Base-by-base conservation (phyloP, 495 filamentous ascomycete species). In the Xylaria sp. region DNA sequence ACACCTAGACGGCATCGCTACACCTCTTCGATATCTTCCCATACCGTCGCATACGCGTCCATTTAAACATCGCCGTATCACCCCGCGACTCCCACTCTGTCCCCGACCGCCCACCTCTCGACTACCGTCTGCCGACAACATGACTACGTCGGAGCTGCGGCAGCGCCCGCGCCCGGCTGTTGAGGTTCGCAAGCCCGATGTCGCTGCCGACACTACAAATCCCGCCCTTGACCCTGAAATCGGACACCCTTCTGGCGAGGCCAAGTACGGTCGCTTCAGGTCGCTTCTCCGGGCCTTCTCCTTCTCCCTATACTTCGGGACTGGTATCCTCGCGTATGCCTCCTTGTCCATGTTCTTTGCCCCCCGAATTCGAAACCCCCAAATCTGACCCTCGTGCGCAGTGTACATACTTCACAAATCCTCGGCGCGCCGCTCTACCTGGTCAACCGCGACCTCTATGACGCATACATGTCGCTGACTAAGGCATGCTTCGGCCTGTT, bases 401-500 rank as follows among this genome's bases (percentile, higher is more conserved):
- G 90, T 35, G 89, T 93, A 75, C 82, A 88, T 72, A 66, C 82
- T 21, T 88, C 89, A 29, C 92, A 95, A 77, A 82, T 93, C 62
- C 72, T 94, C 69, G 92, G 91, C 48, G 82, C 86, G 0, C 91
- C 90, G 46, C 81, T 94, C 19, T 94, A 94, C 76, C 88, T 88
- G 74, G 78, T 92, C 71, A 89, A 87, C 76, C 88, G 87, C 74
- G 88, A 92, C 44, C 81, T 88, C 48, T 95, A 92, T 83, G 91
- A 94, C 77, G 85, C 90, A 55, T 93, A 90, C 79, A 94, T 95
- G 88, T 87, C 92, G 40, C 75, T 92, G 72, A 92, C 91, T 0
- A 95, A 96, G 77, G 87, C 90, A 69, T 88, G 85, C 41, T 95
- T 94, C 77, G 93, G 92, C 33, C 79, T 95, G 6, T 73, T 93